A percentile compares a stretch with the other conserved stretches of the same genome.
Conservation (phyloP, 75 land plant species). For the Cunninghamia lanceolata region DNA sequence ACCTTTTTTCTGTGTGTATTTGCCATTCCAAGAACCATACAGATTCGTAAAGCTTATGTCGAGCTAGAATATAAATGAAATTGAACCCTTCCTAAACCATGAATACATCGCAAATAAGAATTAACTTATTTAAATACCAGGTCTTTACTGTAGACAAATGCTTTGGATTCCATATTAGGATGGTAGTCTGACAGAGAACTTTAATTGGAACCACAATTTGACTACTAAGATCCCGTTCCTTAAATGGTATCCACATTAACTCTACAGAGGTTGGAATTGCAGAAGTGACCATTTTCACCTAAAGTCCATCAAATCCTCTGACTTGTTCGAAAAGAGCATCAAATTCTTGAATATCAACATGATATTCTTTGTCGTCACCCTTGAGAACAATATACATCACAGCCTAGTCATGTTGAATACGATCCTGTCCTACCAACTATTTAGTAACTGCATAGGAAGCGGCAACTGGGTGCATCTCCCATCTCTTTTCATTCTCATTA, state of each 20-base stretch:
- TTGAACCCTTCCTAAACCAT: not conserved
- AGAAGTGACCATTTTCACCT: not conserved
- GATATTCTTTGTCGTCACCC: slow-evolving; percentile 73
- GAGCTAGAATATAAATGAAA: no score
- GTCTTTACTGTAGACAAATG: no score
- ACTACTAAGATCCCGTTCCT: not conserved
- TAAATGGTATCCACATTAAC: not conserved
- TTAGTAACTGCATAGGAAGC: slow-evolving; percentile 75
- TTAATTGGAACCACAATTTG: not conserved
- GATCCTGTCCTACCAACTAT: slow-evolving; percentile 55
- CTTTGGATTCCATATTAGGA: no score
- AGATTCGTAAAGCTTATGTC: no score
- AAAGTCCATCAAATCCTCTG: not conserved
- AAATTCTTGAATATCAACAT: slow-evolving; percentile 56
- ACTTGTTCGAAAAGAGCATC: no score
- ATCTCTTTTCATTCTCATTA: slow-evolving; percentile 63
- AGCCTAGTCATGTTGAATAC: slow-evolving; percentile 80
- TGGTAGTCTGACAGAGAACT: not conserved
- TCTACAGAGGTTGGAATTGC: not conserved
- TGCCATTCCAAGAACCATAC: no score
- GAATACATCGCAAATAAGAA: no score
- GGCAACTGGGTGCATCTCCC: slow-evolving; percentile 87
- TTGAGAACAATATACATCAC: slow-evolving; percentile 65
- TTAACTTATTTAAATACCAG: no score
- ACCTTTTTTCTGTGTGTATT: slow-evolving; percentile 49